Percentiles rank a stretch among this genome's conserved stretches.
These are phyloP conservation scores for Pseudocohnilembus persalinus DNA, from an alignment of 169 alveolate species.

Conservation along the genomic window DNA sequence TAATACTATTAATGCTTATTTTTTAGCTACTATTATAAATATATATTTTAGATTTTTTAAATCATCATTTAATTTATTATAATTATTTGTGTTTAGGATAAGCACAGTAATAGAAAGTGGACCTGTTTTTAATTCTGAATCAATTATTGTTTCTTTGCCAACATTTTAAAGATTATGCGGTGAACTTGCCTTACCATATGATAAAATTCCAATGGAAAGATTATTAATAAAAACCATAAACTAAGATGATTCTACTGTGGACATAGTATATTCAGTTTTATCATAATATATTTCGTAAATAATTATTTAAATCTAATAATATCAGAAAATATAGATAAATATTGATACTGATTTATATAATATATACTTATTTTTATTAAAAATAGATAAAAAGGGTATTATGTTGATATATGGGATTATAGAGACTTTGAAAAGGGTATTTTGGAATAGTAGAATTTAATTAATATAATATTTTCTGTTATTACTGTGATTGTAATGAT, in stretches of 20 bases:
- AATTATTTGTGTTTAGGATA: not conserved
- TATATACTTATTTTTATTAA: not conserved
- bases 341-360: not conserved
- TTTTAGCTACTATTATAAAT: too few species aligned
- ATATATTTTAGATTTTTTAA: too few species aligned
- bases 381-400: slow-evolving; percentile 1
- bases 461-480: slow-evolving; percentile 66
- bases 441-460: slow-evolving; percentile 43
- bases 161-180: slow-evolving; percentile 22
- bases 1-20: too few species aligned
- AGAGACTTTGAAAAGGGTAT: slow-evolving; percentile 48
- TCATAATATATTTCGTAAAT: not conserved
- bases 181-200: slow-evolving; percentile 3
- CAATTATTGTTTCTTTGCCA: slow-evolving; percentile 37
- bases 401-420: slow-evolving; percentile 47
- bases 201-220: slow-evolving; percentile 40
- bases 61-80: too few species aligned
- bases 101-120: slow-evolving; percentile 22
- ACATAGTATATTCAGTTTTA: not conserved
- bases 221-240: slow-evolving; percentile 12
- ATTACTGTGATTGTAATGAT: slow-evolving; percentile 76
- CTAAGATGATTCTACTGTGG: not conserved
- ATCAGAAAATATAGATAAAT: not conserved
- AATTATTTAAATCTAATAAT: not conserved
- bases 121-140: slow-evolving; percentile 53